Conservation (phyloP, 768 basidiomycete genomes). For the Suillus spraguei region DNA sequence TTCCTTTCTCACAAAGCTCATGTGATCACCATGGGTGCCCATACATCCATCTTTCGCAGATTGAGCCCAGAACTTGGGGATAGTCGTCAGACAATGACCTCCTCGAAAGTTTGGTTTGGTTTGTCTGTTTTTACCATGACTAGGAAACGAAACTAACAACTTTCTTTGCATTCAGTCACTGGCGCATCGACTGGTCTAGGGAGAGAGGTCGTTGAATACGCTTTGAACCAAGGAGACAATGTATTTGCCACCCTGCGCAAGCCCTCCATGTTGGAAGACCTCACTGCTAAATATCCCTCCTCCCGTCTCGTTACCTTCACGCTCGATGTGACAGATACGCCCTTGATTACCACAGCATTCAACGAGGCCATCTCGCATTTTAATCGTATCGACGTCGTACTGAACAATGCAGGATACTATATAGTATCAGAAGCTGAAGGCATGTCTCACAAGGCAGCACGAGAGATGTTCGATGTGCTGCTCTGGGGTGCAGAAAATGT, state of each 20-base stretch:
- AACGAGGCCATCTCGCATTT: slow-evolving; percentile 34
- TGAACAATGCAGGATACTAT: slow-evolving; percentile 44
- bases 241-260: slow-evolving; percentile 48
- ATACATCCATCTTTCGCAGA: not conserved
- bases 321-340: slow-evolving; percentile 41
- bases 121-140: not conserved
- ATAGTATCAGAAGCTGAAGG: slow-evolving; percentile 64
- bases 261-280: slow-evolving; percentile 37
- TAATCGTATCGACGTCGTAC: slow-evolving; percentile 45
- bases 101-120: slow-evolving; percentile 29
- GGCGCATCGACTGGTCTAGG: slow-evolving; percentile 46
- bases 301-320: slow-evolving; percentile 40
- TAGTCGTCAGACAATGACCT: slow-evolving; percentile 8
- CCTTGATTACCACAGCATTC: slow-evolving; percentile 41
- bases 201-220: slow-evolving; percentile 33
- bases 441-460: slow-evolving; percentile 81
- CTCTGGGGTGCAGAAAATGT: slow-evolving; percentile 37
- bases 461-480: slow-evolving; percentile 50
- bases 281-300: slow-evolving; percentile 29
- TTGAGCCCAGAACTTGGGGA: not conserved
- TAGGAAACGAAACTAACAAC: not conserved
- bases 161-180: slow-evolving; percentile 34
- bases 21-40: not conserved
- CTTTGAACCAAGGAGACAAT: slow-evolving; percentile 40
- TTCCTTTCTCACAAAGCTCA: not conserved